Conservation (phyloP, 1,139 yeast species). For the Ogataea hybrid region DNA sequence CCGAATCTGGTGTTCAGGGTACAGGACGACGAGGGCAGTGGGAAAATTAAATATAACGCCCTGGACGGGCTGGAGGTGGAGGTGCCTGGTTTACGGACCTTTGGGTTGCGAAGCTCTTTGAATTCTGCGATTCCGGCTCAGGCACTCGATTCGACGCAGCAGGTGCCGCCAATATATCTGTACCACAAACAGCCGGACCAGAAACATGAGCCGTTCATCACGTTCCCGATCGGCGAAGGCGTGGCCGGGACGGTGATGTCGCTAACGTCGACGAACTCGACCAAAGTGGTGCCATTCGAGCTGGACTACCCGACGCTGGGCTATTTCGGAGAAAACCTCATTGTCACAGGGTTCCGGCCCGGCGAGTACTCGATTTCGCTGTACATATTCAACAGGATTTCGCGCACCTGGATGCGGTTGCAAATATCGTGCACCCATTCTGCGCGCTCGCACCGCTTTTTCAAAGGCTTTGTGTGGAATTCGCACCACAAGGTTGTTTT, state of each 20-base stretch:
- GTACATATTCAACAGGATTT: slow-evolving; percentile 57
- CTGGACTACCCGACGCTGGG: slow-evolving; percentile 59
- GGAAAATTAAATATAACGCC: neutral
- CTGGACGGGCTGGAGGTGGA: neutral
- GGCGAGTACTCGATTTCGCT: slow-evolving; percentile 54
- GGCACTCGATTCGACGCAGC: neutral
- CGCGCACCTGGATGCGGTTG: slow-evolving; percentile 64
- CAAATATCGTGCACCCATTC: slow-evolving; percentile 57
- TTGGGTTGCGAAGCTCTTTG: neutral
- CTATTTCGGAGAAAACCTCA: slow-evolving; percentile 60
- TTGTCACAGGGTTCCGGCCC: slow-evolving; percentile 57
- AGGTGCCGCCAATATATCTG: slow-evolving; percentile 6
- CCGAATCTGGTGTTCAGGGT: slow-evolving; percentile 24
- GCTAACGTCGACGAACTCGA: slow-evolving; percentile 3
- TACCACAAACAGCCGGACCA: neutral
- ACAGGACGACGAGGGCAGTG: neutral
- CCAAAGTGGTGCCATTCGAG: slow-evolving; percentile 32
- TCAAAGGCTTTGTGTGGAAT: slow-evolving; percentile 71
- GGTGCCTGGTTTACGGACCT: neutral
- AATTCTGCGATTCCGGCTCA: slow-evolving; percentile 12
- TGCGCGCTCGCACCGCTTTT: slow-evolving; percentile 55
- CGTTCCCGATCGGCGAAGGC: slow-evolving; percentile 12
- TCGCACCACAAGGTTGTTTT: slow-evolving; percentile 68
- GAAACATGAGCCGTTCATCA: slow-evolving; percentile 18
- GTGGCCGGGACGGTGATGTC: slow-evolving; percentile 2